Evolutionary conservation across 352 stramenopile genomes (phyloP).

Genomic region (Phytophthora rubi): DNA sequence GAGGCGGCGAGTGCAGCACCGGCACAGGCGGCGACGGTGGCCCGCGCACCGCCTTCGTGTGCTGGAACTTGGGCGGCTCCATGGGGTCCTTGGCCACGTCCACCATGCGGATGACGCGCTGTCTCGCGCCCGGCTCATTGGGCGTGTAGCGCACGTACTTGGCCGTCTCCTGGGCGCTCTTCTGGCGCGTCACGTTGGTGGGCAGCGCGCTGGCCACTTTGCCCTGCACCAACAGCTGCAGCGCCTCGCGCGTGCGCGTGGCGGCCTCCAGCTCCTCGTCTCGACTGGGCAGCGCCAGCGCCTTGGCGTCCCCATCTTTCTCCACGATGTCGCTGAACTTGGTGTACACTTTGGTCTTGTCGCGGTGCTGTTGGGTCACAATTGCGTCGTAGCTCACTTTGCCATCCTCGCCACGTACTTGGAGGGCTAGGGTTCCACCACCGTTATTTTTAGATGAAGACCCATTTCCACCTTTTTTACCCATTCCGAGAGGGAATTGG

Average conservation of each 20-base stretch:
- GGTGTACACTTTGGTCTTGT: constrained; percentile 96
- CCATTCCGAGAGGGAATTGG: constrained; percentile 97
- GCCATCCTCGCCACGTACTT: constrained; percentile 93
- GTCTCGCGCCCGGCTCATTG: constrained; percentile 83
- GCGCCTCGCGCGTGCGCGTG: constrained; percentile 79
- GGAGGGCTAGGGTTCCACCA: constrained; percentile 80
- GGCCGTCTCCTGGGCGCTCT: constrained; percentile 85
- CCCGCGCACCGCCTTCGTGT: constrained; percentile 96
- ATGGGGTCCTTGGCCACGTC: constrained; percentile 99
- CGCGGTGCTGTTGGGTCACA: constrained; percentile 95
- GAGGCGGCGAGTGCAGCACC: constrained; percentile 93
- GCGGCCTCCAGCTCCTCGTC: constrained; percentile 81
- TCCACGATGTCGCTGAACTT: constrained; percentile 94
- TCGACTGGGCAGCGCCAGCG: constrained; percentile 46
- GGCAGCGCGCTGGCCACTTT: constrained; percentile 92
- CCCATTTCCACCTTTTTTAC: constrained; percentile 81
- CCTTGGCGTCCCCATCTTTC: constrained; percentile 79
- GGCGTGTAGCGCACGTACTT: constrained; percentile 89
- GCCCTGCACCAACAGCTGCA: constrained; percentile 90
- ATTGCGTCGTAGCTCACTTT: constrained; percentile 95
- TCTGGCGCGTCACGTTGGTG: constrained; percentile 87
- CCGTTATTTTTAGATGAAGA: constrained; percentile 30
- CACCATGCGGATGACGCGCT: constrained; percentile 99
- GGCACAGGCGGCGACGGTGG: constrained; percentile 91
- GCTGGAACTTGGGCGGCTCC: constrained; percentile 99